Percentiles rank a stretch among this genome's conserved stretches.
These are phyloP conservation scores for Tuber microsphaerosporum DNA, from an alignment of 495 filamentous ascomycete genomes.

Conservation along the genomic window DNA sequence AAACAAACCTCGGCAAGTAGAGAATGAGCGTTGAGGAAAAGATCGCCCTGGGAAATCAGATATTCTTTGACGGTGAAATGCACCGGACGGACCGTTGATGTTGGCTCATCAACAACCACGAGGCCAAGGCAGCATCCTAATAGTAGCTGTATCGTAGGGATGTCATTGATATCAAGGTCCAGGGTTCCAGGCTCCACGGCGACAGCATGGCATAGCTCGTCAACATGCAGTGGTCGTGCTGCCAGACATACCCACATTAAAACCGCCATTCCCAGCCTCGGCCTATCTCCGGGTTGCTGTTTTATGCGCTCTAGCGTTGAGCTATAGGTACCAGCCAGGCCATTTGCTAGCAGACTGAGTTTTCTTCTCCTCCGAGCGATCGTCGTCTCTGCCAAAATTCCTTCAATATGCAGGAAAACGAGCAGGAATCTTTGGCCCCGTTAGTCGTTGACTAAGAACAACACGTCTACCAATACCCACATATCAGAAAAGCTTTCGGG, in stretches of 20 bases:
- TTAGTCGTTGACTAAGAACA: neutral
- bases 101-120: neutral
- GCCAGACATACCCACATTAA: neutral
- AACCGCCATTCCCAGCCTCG: neutral
- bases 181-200: neutral
- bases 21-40: neutral
- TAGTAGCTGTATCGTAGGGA: neutral
- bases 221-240: neutral
- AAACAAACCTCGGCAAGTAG: neutral
- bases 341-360: neutral
- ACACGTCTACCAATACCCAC: neutral
- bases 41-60: neutral
- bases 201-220: neutral
- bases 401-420: conserved; percentile 1
- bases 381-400: neutral
- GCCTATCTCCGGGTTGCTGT: neutral
- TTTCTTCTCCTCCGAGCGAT: neutral
- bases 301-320: neutral
- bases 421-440: neutral
- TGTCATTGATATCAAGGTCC: neutral
- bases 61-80: neutral
- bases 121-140: neutral
- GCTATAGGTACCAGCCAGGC: neutral
- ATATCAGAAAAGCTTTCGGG: neutral
- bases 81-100: neutral